Conservation (phyloP, 192 early-diverging fungal genomes). For the Linnemannia exigua region DNA sequence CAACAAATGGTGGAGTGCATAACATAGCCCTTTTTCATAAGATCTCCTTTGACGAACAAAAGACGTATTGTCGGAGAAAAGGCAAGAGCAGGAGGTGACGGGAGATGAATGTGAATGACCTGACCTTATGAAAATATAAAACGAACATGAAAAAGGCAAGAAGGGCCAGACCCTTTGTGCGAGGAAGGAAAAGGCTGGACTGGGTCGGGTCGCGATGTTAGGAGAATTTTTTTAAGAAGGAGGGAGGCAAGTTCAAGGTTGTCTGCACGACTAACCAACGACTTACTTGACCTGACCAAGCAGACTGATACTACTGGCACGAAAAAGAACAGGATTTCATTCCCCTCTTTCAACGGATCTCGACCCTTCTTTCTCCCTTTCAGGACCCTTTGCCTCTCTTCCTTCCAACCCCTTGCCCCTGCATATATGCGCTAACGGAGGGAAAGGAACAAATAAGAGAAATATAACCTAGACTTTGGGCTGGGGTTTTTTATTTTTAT, state of each 20-base stretch:
- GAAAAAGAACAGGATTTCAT: neutral
- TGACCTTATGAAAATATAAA: too few species aligned
- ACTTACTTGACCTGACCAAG: too few species aligned
- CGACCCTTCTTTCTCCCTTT: neutral
- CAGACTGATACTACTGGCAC: neutral
- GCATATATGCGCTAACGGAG: neutral
- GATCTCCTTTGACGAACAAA: neutral
- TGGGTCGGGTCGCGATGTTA: neutral
- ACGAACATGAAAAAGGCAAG: too few species aligned
- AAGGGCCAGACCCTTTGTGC: neutral
- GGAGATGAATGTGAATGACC: conserved; percentile 7
- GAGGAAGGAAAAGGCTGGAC: neutral
- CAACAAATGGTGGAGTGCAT: neutral
- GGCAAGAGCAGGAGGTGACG: neutral
- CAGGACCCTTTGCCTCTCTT: neutral
- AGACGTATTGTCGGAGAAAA: neutral
- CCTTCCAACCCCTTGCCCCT: neutral
- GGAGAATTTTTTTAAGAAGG: neutral
- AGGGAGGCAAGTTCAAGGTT: neutral
- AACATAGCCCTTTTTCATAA: neutral
- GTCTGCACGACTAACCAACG: conserved; percentile 6
- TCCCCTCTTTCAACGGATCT: neutral
- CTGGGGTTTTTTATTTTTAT: neutral
- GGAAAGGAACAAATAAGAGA: neutral
- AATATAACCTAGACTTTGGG: neutral